Evolutionary conservation across 768 basidiomycete genomes (phyloP).

Genomic region (Agrocybe praecox): DNA sequence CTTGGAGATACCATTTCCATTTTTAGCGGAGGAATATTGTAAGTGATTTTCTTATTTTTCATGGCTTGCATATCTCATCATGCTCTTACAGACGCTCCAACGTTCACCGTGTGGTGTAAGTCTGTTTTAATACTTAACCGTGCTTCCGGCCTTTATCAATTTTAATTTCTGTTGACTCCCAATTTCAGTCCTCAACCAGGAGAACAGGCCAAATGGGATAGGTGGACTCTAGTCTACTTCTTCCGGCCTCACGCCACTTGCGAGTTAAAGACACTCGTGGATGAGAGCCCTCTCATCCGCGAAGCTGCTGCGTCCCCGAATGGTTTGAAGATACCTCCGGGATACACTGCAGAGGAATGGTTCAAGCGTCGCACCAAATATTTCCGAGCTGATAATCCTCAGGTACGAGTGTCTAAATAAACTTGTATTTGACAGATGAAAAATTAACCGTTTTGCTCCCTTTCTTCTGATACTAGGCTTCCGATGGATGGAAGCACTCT

Average conservation of each 20-base stretch:
- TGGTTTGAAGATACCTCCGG: neutral
- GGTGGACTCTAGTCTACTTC: slow-evolving; percentile 1
- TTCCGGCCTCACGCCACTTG: slow-evolving; percentile 2
- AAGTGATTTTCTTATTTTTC: too few relatives aligned
- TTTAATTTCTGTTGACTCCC: neutral
- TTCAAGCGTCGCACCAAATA: slow-evolving; percentile 3
- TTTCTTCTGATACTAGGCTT: neutral
- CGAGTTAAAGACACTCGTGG: neutral
- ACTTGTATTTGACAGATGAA: too few relatives aligned
- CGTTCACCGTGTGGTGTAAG: too few relatives aligned
- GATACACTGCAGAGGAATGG: slow-evolving; percentile 2
- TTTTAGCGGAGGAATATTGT: too few relatives aligned
- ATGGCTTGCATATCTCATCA: too few relatives aligned
- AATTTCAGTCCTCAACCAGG: neutral
- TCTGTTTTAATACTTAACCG: too few relatives aligned
- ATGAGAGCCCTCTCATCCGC: neutral
- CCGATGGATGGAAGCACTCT: neutral
- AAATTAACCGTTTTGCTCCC: too few relatives aligned
- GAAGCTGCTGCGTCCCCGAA: neutral
- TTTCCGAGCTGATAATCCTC: slow-evolving; percentile 1
- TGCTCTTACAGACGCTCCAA: too few relatives aligned
- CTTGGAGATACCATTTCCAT: neutral
- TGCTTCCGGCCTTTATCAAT: neutral
- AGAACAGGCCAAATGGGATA: neutral
- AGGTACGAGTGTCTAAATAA: neutral